A percentile compares a stretch with the other conserved stretches of the same genome.
These are phyloP conservation scores for Plasmodium knowlesi DNA, from an alignment of 169 alveolate genomes.

Conservation along the genomic window DNA sequence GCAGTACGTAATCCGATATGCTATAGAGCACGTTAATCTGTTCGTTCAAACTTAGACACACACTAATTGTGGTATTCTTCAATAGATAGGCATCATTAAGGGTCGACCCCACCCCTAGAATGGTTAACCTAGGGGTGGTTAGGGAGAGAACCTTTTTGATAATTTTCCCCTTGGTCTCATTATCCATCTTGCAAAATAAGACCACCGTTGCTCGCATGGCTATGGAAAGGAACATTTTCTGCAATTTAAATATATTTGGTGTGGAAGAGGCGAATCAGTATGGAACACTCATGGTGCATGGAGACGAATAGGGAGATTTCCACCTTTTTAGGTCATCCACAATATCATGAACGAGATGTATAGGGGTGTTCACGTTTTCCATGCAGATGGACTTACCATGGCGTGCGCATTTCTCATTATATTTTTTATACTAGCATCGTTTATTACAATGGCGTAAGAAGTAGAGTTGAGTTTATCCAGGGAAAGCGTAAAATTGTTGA, in stretches of 20 bases:
- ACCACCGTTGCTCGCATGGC: constrained; percentile 71
- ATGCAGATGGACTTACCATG: constrained; percentile 69
- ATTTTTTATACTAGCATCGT: constrained; percentile 41
- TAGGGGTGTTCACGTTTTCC: neutral
- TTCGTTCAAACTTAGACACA: constrained; percentile 58
- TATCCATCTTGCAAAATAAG: constrained; percentile 60
- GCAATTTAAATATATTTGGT: neutral
- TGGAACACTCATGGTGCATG: neutral
- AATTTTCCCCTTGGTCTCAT: constrained; percentile 64
- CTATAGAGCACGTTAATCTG: constrained; percentile 35
- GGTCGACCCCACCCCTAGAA: constrained; percentile 65
- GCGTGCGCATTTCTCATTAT: constrained; percentile 77
- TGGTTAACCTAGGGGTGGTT: constrained; percentile 36
- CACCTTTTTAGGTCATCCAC: neutral
- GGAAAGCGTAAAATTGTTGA: constrained; percentile 73
- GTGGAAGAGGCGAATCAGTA: neutral
- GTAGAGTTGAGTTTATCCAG: constrained; percentile 46
- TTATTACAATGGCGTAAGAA: constrained; percentile 63
- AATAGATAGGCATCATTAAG: constrained; percentile 61
- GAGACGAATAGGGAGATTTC: neutral
- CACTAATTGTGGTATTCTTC: constrained; percentile 69
- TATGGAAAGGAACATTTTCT: constrained; percentile 57
- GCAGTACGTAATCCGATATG: constrained; percentile 68
- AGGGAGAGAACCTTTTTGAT: constrained; percentile 31
- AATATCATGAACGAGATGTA: neutral